These are phyloP conservation scores for Zoysia japonica DNA, from an alignment of 176 grass and related monocot species.

Conservation along the genomic window DNA sequence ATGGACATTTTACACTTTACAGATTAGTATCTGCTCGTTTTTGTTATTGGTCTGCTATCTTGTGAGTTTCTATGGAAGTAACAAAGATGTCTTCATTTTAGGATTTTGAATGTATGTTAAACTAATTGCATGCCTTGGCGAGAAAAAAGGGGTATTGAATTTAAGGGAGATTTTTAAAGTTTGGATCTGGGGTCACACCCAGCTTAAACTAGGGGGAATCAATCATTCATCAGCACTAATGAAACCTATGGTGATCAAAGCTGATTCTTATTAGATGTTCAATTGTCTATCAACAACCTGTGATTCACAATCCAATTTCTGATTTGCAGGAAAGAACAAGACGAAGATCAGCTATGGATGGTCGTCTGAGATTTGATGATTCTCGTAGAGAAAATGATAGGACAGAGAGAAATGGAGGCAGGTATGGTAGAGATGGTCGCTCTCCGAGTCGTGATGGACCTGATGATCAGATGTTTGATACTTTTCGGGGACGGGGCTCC, in stretches of 20 bases:
- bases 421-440: conserved; percentile 62
- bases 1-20: conserved; percentile 14
- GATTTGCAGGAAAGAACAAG: conserved; percentile 67
- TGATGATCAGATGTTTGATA: conserved; percentile 85
- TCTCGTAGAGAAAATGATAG: conserved; percentile 74
- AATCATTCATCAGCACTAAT: background rate
- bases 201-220: background rate
- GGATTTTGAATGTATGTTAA: conserved; percentile 2
- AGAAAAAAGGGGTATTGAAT: background rate
- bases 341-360: conserved; percentile 56
- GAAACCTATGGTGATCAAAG: background rate
- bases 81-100: background rate
- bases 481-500: conserved; percentile 59
- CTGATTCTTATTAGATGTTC: conserved; percentile 15
- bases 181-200: background rate
- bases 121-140: background rate
- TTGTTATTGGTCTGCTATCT: background rate
- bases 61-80: background rate
- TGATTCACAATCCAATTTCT: conserved; percentile 31
- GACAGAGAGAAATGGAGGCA: conserved; percentile 69
- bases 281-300: conserved; percentile 4
- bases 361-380: conserved; percentile 69
- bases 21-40: background rate
- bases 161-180: background rate
- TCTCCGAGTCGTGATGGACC: conserved; percentile 62